Base-by-base conservation (phyloP, 2,329 filamentous ascomycete genomes). In the Aspergillus thermomutatus region DNA sequence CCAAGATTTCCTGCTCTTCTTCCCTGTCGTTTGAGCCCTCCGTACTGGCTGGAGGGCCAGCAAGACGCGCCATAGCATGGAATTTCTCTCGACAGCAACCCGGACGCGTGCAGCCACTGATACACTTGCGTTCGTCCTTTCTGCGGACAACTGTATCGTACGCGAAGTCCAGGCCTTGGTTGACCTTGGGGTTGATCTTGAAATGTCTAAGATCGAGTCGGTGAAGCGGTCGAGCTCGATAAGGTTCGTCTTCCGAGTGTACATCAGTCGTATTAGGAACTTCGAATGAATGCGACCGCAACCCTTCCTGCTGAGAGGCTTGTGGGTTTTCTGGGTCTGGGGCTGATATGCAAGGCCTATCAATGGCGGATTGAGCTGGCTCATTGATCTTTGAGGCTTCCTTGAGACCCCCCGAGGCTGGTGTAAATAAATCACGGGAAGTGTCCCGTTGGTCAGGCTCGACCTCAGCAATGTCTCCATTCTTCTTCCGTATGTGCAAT, bases 61-160 rank as follows among this genome's bases (percentile, higher is more conserved):
- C 72, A 47, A 71, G 66, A 45, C 70, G 72, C 27, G 89, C 89
- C 66, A 92, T 80, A n/a, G 81, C 79, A 23, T 85, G 83, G 64
- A 92, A 91, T 6, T 84, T 78, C 45, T 83, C 83, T 21, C 90
- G 90, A 64, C 91, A 95, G 73, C 92, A 97, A 54, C 87, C 82
- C 48, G 86, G 80, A 52, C 88, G 85, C 2, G 85, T 87, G 69
- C 92, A 96, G 11, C 89, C 90, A 2, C 85, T 82, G 9, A 96
- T 78, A 58, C 84, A 87, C 50, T 86, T 84, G 37, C 91, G 86
- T 43, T 88, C 84, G 9, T 85, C 82, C 61, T 82, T 87, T 54
- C 83, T 84, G 52, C 92, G 87, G 14, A 95, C 83, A 0, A 92
- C 87, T 57, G 93, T 88, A 1, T 82, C 79, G 69, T 86, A 96